Conservation (phyloP, 2,329 filamentous ascomycete genomes). For the Exophiala spinifera region DNA sequence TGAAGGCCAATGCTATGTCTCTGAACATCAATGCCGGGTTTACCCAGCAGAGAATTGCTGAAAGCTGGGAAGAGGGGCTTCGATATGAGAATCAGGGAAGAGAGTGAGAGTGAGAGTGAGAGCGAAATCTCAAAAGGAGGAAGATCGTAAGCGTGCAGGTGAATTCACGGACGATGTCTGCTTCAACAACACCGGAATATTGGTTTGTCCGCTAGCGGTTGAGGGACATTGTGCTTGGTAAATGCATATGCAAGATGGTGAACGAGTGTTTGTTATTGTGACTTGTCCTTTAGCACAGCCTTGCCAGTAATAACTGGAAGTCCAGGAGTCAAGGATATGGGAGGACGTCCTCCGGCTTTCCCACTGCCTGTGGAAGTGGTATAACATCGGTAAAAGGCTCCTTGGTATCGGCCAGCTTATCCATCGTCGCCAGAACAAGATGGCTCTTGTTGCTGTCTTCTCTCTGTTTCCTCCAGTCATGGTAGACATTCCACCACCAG, state of each 20-base stretch:
- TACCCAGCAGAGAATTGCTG: too few relatives aligned
- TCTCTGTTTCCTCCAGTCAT: conserved; percentile 36
- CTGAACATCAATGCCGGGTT: too few relatives aligned
- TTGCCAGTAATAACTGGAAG: not conserved
- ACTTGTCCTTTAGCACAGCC: too few relatives aligned
- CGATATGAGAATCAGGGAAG: not conserved
- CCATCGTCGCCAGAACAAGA: conserved; percentile 11
- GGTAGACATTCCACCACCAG: conserved; percentile 54
- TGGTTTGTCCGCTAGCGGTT: not conserved
- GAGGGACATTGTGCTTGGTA: not conserved
- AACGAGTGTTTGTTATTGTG: too few relatives aligned
- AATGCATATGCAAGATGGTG: too few relatives aligned
- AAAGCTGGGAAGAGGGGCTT: too few relatives aligned
- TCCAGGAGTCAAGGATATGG: not conserved
- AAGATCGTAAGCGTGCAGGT: not conserved
- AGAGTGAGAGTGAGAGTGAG: too few relatives aligned
- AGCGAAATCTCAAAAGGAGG: not conserved
- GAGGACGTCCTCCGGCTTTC: conserved; percentile 23
- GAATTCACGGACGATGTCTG: not conserved
- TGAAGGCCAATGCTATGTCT: too few relatives aligned
- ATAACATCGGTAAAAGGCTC: conserved; percentile 19
- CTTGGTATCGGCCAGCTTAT: conserved; percentile 17
- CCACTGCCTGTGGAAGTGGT: conserved; percentile 20
- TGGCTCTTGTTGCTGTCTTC: conserved; percentile 9
- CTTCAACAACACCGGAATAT: not conserved